Evolutionary conservation across 2,329 filamentous ascomycete genomes (phyloP).

Genomic region (Helotiales sp.): DNA sequence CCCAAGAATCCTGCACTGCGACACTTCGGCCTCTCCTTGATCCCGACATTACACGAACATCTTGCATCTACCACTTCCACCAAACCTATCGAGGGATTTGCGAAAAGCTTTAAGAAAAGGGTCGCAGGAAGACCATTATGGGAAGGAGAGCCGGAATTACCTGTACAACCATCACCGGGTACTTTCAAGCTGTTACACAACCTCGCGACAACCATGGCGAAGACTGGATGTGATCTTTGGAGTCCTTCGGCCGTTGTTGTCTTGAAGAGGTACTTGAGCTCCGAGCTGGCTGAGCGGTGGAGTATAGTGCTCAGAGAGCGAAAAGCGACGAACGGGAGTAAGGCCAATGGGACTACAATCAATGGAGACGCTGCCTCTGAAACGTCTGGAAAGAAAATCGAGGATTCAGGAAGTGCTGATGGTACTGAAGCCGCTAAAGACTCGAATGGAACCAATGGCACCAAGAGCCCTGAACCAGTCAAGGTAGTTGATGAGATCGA

Average conservation of each 20-base stretch:
- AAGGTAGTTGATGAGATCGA: not conserved
- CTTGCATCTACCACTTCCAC: constrained; percentile 56
- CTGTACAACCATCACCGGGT: constrained; percentile 74
- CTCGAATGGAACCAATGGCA: not conserved
- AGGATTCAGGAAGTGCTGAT: not conserved
- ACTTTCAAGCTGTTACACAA: constrained; percentile 71
- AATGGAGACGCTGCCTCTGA: not conserved
- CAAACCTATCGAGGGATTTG: constrained; percentile 50
- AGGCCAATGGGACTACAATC: constrained; percentile 10
- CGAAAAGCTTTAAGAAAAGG: constrained; percentile 42
- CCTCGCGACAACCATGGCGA: constrained; percentile 66
- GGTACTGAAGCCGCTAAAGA: not conserved
- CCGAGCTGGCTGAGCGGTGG: constrained; percentile 48
- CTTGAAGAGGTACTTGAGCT: constrained; percentile 60
- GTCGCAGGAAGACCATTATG: constrained; percentile 70
- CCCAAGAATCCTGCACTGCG: constrained; percentile 52
- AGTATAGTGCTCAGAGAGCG: constrained; percentile 19
- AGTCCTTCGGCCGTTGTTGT: constrained; percentile 63
- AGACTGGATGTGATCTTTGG: constrained; percentile 78
- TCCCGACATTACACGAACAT: constrained; percentile 63
- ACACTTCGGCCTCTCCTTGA: constrained; percentile 58
- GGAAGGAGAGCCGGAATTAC: constrained; percentile 76
- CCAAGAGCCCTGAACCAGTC: not conserved
- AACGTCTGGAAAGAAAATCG: not conserved
- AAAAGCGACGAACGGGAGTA: constrained; percentile 22